Conservation (phyloP, 176 grass and related monocot species). For the Carex myosuroides region DNA sequence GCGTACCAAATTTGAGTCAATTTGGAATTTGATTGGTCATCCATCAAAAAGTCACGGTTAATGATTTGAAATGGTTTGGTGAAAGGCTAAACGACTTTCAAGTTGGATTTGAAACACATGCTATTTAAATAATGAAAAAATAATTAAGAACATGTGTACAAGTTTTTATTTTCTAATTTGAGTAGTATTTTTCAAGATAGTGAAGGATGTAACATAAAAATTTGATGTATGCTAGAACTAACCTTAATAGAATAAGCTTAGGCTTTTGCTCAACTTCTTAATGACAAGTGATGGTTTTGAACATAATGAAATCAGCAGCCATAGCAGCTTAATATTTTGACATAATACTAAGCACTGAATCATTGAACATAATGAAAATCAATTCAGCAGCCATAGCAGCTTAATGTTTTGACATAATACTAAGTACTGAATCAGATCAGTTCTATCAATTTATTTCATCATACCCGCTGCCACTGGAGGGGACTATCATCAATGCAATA, state of each 20-base stretch:
- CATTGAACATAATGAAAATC: background rate
- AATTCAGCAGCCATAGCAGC: background rate
- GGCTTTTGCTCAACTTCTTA: background rate
- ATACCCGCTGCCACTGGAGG: background rate
- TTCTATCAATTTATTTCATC: background rate
- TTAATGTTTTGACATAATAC: background rate
- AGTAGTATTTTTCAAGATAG: background rate
- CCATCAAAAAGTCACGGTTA: background rate
- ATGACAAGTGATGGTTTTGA: background rate
- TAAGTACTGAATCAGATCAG: background rate
- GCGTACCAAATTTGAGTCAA: background rate
- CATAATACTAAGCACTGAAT: background rate
- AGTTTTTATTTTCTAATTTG: background rate
- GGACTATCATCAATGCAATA: background rate
- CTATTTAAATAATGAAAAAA: background rate
- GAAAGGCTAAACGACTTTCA: background rate
- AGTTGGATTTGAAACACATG: background rate
- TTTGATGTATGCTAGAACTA: background rate
- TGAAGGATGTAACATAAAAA: background rate
- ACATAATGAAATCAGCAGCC: background rate
- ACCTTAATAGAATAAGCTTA: background rate
- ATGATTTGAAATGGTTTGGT: background rate
- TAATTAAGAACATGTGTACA: background rate
- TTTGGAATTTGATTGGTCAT: background rate
- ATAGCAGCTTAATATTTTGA: background rate